Evolutionary conservation across 2,329 filamentous ascomycete genomes (phyloP), one percentile per base, ranked within the genome.

Genomic region (Claviceps pusilla): DNA sequence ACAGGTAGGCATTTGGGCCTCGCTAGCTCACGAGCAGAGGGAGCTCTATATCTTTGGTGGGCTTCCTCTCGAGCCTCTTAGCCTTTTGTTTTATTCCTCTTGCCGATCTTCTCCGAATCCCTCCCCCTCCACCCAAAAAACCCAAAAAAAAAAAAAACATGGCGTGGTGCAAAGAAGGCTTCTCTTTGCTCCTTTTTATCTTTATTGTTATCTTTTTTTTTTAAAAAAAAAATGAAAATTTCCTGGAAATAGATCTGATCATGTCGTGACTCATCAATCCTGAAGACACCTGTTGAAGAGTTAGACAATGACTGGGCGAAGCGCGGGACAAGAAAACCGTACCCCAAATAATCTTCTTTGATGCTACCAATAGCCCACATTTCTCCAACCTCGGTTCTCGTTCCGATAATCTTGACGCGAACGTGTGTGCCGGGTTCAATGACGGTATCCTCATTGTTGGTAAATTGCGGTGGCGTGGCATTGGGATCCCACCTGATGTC

Each of bases 301-400:
- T 54, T 45, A 54, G 47, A 45, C 11, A 9, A 47, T 47, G 24
- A 7, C 7, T 19, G 19, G 19, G 19, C 19, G 19, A 19, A 19
- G 19, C 19, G 6, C 45, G 16, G n/a, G 7, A 29, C 28, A 45
- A 11, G 28, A 28, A 45, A 24, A 48, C 52, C 65, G 48, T 75
- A 84, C 82, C 82, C 82, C 45, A 86, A 75, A 64, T 83, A 86
- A 65, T 86, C 82, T 66, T 85, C 91, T 72, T 95, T 95, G 73
- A 98, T 96, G 61, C 89, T 97, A 57, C 90, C 93, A 68, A 98
- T 95, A 42, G 91, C 93, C 78, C 87, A 96, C 80, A 98, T 95
- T 67, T 88, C 86, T 58, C 88, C 89, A 52, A 97, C 88, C 68
- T 97, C 93, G 59, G 87, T 90, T 70, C 94, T 82, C 51, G 91